Conservation (phyloP, 257 asterid genomes). For the Asclepias syriaca region DNA sequence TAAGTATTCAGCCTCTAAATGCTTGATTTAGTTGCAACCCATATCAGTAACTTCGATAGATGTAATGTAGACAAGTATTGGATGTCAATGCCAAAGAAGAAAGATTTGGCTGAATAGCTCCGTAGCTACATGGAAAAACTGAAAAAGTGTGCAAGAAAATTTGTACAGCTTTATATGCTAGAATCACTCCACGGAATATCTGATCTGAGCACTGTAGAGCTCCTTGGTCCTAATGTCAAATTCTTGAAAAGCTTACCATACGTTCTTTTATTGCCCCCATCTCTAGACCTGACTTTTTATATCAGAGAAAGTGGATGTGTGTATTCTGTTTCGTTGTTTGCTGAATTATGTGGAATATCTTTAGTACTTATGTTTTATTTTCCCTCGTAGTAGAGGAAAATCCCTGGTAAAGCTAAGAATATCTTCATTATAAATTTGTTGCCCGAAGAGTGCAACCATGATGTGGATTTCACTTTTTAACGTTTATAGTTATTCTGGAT, state of each 20-base stretch:
- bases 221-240: too few relatives aligned
- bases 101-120: neutral
- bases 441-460: neutral
- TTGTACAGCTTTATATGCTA: neutral
- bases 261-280: too few relatives aligned
- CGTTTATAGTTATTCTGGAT: neutral
- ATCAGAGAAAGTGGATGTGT: neutral
- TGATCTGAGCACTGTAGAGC: neutral
- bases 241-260: too few relatives aligned
- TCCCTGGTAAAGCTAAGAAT: neutral
- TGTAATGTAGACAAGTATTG: too few relatives aligned
- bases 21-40: neutral
- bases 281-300: neutral
- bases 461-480: neutral
- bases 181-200: neutral
- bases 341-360: too few relatives aligned
- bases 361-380: neutral
- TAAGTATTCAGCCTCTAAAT: conserved; percentile 1
- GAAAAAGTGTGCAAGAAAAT: neutral
- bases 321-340: neutral
- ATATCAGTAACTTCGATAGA: too few relatives aligned
- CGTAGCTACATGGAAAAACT: neutral
- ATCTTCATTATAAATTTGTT: neutral
- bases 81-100: neutral
- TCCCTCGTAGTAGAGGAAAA: neutral